These are phyloP conservation scores for Volvox africanus DNA, from an alignment of 139 green algal species.

Conservation along the genomic window DNA sequence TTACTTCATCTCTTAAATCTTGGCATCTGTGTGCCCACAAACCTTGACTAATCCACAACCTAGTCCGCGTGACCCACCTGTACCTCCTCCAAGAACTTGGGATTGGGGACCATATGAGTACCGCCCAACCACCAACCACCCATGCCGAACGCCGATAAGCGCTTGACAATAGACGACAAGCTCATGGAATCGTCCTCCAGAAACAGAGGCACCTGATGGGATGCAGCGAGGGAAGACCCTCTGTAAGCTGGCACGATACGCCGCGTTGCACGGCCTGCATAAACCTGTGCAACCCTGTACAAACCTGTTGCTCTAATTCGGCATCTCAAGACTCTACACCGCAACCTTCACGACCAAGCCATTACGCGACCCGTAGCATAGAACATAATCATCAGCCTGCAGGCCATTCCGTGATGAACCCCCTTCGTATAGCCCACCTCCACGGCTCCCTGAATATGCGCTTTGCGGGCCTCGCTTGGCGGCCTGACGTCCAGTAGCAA, in stretches of 20 bases:
- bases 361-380: too few species aligned
- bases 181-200: conserved; percentile 71
- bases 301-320: too few species aligned
- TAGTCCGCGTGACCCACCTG: conserved; percentile 37
- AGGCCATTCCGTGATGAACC: too few species aligned
- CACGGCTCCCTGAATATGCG: conserved; percentile 46
- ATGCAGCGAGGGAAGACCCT: neutral
- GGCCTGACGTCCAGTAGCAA: conserved; percentile 90
- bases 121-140: conserved; percentile 93
- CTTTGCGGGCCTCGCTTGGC: conserved; percentile 77
- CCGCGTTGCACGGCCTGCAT: too few species aligned
- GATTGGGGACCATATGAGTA: conserved; percentile 90
- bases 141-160: conserved; percentile 84
- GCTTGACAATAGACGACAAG: conserved; percentile 78
- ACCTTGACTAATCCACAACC: too few species aligned
- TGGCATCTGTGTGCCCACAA: too few species aligned
- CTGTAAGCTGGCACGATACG: too few species aligned
- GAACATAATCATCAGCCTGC: too few species aligned
- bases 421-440: conserved; percentile 32
- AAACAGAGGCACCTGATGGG: conserved; percentile 81
- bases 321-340: too few species aligned
- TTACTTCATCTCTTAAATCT: too few species aligned
- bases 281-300: too few species aligned
- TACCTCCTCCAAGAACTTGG: conserved; percentile 83
- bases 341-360: too few species aligned